These are phyloP conservation scores for Salix udensis DNA, from an alignment of 345 rosid genomes.

Conservation along the genomic window DNA sequence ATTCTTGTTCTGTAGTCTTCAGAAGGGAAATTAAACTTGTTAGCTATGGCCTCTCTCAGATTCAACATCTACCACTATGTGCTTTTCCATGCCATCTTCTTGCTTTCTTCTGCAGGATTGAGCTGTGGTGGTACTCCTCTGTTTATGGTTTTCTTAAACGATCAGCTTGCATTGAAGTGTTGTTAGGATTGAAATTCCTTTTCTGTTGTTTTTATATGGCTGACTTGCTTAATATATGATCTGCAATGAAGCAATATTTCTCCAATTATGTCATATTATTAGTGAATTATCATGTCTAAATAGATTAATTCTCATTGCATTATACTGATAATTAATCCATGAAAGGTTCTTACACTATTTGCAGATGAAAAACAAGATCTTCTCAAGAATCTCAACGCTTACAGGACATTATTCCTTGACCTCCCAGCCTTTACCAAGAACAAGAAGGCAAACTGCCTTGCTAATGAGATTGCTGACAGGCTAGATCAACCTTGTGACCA, in stretches of 20 bases:
- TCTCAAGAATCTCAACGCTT: slow-evolving; percentile 63
- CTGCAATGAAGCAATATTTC: neutral
- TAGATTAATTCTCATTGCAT: too few relatives aligned
- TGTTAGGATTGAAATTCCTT: too few relatives aligned
- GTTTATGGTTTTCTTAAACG: too few relatives aligned
- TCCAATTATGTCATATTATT: too few relatives aligned
- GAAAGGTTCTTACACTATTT: neutral
- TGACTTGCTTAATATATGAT: neutral
- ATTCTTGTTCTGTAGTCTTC: too few relatives aligned
- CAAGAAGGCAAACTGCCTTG: slow-evolving; percentile 55
- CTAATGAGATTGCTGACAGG: slow-evolving; percentile 44
- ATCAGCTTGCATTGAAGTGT: too few relatives aligned
- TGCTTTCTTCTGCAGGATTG: neutral
- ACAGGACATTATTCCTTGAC: slow-evolving; percentile 35
- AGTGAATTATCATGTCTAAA: too few relatives aligned
- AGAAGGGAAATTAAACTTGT: neutral
- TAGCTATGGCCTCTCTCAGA: neutral
- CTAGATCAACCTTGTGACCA: slow-evolving; percentile 14
- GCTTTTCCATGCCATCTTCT: neutral
- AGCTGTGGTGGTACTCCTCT: neutral
- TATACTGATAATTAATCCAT: too few relatives aligned
- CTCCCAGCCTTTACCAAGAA: slow-evolving; percentile 45
- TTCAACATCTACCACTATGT: neutral
- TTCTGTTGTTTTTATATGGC: neutral
- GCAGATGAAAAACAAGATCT: slow-evolving; percentile 42